A percentile compares a stretch with the other conserved stretches of the same genome.
phyloP scores from a whole-genome alignment of 1,139 yeast genomes.

The Spathaspora sp. region DNA sequence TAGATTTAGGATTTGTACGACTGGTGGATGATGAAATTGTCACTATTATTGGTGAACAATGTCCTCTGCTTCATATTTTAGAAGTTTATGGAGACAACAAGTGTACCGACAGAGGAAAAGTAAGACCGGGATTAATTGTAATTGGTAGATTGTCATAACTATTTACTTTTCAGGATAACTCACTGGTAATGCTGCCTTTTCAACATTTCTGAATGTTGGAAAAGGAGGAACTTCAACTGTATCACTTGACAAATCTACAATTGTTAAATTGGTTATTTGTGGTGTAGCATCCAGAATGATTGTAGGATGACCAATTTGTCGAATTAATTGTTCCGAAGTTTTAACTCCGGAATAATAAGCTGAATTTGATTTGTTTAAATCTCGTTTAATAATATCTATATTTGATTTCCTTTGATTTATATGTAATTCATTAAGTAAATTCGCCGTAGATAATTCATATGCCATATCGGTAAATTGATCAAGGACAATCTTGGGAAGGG shows the following conservation, averaged over 20 bases:
- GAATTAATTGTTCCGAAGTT: constrained; percentile 20
- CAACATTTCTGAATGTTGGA: constrained; percentile 63
- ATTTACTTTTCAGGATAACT: background rate
- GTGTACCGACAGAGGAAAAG: constrained; percentile 56
- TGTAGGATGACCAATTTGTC: constrained; percentile 64
- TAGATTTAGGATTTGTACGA: constrained; percentile 78
- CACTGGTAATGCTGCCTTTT: constrained; percentile 17
- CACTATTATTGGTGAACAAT: constrained; percentile 50
- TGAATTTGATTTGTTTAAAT: constrained; percentile 28
- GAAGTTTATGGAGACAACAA: constrained; percentile 80
- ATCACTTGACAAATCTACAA: constrained; percentile 23
- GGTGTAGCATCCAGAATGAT: constrained; percentile 53
- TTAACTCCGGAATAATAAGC: constrained; percentile 29
- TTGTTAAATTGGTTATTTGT: constrained; percentile 46
- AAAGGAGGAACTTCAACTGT: constrained; percentile 34
- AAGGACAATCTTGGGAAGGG: constrained; percentile 46
- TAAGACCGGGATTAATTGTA: constrained; percentile 56
- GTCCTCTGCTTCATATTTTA: constrained; percentile 60
- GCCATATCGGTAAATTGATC: constrained; percentile 34
- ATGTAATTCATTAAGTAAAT: constrained; percentile 18
- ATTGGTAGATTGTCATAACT: constrained; percentile 68
- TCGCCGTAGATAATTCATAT: constrained; percentile 25
- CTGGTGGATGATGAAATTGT: constrained; percentile 66
- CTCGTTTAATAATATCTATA: constrained; percentile 22
- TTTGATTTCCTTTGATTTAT: constrained; percentile 17